A percentile compares a stretch with the other conserved stretches of the same genome.
phyloP scores from a whole-genome alignment of 2,329 filamentous ascomycete genomes.

The Lecanoromycetidae sp. region DNA sequence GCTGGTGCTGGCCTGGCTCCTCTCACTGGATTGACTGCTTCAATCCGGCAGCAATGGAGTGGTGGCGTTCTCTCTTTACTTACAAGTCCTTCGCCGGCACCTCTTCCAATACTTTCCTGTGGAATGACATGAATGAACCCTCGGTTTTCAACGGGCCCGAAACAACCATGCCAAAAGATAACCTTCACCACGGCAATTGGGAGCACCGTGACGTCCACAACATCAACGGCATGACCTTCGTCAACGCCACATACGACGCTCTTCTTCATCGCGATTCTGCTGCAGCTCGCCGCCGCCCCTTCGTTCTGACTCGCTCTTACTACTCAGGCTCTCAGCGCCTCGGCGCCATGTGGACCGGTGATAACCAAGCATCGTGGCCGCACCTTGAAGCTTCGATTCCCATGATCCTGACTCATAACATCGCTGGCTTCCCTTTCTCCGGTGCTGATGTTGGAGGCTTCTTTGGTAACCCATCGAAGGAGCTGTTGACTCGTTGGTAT shows the following conservation, averaged over 20 bases:
- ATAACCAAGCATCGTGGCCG: slow-evolving; percentile 88
- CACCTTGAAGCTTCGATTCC: slow-evolving; percentile 82
- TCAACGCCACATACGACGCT: slow-evolving; percentile 85
- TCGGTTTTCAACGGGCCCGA: slow-evolving; percentile 98
- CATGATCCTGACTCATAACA: slow-evolving; percentile 87
- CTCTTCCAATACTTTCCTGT: slow-evolving; percentile 76
- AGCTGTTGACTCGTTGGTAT: slow-evolving; percentile 88
- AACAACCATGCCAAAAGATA: slow-evolving; percentile 98
- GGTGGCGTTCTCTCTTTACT: slow-evolving; percentile 84
- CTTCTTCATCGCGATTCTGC: slow-evolving; percentile 75
- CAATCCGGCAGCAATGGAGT: slow-evolving; percentile 78
- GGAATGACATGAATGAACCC: slow-evolving; percentile 99
- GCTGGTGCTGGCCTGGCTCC: slow-evolving; percentile 97
- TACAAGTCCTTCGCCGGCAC: slow-evolving; percentile 82
- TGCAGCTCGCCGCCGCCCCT: slow-evolving; percentile 65
- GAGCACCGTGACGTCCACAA: slow-evolving; percentile 97
- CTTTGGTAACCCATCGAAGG: slow-evolving; percentile 91
- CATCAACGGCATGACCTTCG: slow-evolving; percentile 82
- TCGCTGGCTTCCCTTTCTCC: slow-evolving; percentile 84
- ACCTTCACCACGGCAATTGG: slow-evolving; percentile 81
- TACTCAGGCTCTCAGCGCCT: slow-evolving; percentile 81
- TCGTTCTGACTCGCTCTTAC: slow-evolving; percentile 85
- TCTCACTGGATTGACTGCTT: slow-evolving; percentile 96
- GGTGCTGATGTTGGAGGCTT: slow-evolving; percentile 96
- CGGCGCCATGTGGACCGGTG: slow-evolving; percentile 97